These are phyloP conservation scores for Diaporthe nobilis DNA, from an alignment of 2,329 filamentous ascomycete genomes.

Conservation along the genomic window DNA sequence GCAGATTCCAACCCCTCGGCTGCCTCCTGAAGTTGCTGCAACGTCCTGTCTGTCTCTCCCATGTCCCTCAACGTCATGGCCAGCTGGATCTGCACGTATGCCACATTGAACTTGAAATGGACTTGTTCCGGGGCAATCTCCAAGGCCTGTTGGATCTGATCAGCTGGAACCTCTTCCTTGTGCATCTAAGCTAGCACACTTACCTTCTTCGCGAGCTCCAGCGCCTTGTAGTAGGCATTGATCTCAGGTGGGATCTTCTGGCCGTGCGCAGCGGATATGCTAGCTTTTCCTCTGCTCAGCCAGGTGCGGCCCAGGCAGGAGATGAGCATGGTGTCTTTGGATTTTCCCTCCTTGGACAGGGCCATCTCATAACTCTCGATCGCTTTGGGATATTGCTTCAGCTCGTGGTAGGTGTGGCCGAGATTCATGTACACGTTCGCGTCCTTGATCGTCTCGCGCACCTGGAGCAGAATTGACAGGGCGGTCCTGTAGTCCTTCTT, in stretches of 20 bases:
- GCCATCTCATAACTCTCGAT: constrained; percentile 96
- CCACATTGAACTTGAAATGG: constrained; percentile 97
- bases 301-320: constrained; percentile 91
- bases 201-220: constrained; percentile 76
- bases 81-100: constrained; percentile 96
- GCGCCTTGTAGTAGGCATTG: constrained; percentile 69
- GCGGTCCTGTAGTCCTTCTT: constrained; percentile 89
- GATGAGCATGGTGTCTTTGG: constrained; percentile 82
- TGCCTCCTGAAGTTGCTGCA: constrained; percentile 85
- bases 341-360: constrained; percentile 81
- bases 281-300: constrained; percentile 81
- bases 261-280: constrained; percentile 35
- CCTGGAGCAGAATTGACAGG: constrained; percentile 88
- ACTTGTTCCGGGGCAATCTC: constrained; percentile 84
- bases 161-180: constrained; percentile 45
- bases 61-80: constrained; percentile 80
- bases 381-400: constrained; percentile 90
- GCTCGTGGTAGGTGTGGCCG: constrained; percentile 91
- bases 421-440: constrained; percentile 92
- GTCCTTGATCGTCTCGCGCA: constrained; percentile 91
- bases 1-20: constrained; percentile 86
- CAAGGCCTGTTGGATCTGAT: constrained; percentile 70
- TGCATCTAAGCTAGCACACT: constrained; percentile 41
- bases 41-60: constrained; percentile 81
- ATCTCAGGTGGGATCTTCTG: constrained; percentile 63